Evolutionary conservation across 352 stramenopile species (phyloP), one percentile per base, ranked within the genome.

Genomic region (Pythium apleroticum): DNA sequence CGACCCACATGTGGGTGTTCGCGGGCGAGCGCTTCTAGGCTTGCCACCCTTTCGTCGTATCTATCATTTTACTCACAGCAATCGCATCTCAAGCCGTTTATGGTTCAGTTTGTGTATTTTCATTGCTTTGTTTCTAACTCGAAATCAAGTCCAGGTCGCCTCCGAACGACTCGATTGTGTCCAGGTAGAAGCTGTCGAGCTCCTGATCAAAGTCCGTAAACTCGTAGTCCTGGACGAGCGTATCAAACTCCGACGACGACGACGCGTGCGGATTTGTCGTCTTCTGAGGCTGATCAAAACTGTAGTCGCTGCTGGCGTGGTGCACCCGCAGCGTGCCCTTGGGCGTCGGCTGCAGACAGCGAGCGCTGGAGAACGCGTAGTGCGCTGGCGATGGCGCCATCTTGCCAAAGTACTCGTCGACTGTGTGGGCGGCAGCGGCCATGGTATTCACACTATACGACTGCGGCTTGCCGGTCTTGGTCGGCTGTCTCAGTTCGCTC

Each of bases 141-240:
- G 81, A 84, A 57, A 88, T 74, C 48, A 88, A 71, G 48, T 90
- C 78, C 9, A 91, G 55, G 50, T 88, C 79, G 45, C 78, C 79
- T 17, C 74, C 71, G 19, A 90, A 81, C 14, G 75, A 77, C 37
- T 86, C 81, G 59, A 90, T 88, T 31, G 79, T 81, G 58, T 91
- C 77, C 41, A 90, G 56, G 69, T 93, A 93, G 57, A 93, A 93
- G 46, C 68, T 91, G 65, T 91, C 80, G 52, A 93, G 77, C 71
- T 93, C 84, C 66, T 90, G 81, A 58, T 90, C 82, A 66, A 91
- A 89, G 73, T 92, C 83, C 8, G 80, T 86, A 54, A 91, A 80
- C 65, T 90, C 84, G 74, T 90, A 90, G 71, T 91, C 82, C 43
- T 90, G 80, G 45, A 85, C 72, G 37, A 90, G 72, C 33, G 74